Conservation (phyloP, 75 land plant genomes). For the Isoetes taiwanensis region DNA sequence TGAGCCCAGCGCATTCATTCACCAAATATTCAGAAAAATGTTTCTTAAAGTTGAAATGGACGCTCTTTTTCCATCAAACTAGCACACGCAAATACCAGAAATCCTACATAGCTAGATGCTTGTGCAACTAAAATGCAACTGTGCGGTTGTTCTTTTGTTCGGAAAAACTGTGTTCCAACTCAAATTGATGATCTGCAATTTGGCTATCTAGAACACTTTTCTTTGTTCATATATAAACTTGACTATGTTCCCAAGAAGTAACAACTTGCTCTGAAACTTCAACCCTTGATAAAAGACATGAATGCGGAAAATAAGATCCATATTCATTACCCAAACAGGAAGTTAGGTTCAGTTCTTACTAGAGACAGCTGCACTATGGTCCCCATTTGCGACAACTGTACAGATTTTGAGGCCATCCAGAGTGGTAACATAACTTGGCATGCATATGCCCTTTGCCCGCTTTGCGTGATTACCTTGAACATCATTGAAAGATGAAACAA, state of each 20-base stretch:
- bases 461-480: neutral
- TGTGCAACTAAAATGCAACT: no score
- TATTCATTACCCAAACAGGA: neutral
- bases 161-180: no score
- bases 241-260: neutral
- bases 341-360: constrained; percentile 24
- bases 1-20: neutral
- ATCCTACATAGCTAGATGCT: no score
- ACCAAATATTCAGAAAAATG: neutral
- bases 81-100: no score
- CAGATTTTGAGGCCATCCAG: constrained; percentile 24
- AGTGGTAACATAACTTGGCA: constrained; percentile 31
- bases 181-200: neutral
- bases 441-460: neutral
- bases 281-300: neutral
- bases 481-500: constrained; percentile 12
- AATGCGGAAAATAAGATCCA: neutral
- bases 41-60: no score
- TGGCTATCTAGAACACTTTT: neutral
- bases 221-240: neutral
- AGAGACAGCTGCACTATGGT: constrained; percentile 85
- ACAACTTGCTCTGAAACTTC: neutral
- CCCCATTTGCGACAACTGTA: constrained; percentile 61
- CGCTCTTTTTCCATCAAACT: no score
- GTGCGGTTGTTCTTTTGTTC: no score